A percentile compares a stretch with the other conserved stretches of the same genome.
phyloP scores from a whole-genome alignment of 23 red algal species.

The Gracilaria gracilis region DNA sequence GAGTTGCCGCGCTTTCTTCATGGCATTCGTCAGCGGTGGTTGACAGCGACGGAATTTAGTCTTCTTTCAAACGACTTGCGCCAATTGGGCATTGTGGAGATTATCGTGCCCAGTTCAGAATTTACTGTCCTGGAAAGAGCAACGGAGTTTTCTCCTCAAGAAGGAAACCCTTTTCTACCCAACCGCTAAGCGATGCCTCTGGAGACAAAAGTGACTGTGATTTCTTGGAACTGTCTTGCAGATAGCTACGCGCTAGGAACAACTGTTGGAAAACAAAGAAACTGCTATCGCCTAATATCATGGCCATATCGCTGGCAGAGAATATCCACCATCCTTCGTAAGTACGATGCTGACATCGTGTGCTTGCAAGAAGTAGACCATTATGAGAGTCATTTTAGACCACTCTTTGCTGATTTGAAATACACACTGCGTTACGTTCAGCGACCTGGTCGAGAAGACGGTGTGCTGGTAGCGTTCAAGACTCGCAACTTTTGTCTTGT shows the following conservation, averaged over 20 bases:
- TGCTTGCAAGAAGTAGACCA: constrained; percentile 63
- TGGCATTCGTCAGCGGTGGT: too few species aligned
- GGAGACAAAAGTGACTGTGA: not conserved
- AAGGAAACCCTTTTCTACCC: too few species aligned
- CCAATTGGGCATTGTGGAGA: too few species aligned
- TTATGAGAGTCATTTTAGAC: constrained; percentile 39
- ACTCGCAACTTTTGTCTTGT: constrained; percentile 36
- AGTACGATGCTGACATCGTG: constrained; percentile 32
- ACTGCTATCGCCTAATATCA: not conserved
- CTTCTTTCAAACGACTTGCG: too few species aligned
- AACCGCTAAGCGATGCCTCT: not conserved
- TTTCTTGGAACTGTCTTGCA: constrained; percentile 68
- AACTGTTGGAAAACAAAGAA: not conserved
- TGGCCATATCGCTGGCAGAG: constrained; percentile 27
- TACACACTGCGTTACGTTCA: constrained; percentile 33
- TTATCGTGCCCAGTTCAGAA: too few species aligned
- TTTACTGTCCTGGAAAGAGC: too few species aligned
- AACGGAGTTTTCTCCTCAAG: too few species aligned
- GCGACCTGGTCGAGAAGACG: constrained; percentile 38
- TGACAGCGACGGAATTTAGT: too few species aligned
- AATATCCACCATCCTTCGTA: constrained; percentile 19
- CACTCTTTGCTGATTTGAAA: constrained; percentile 17
- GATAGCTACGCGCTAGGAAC: constrained; percentile 45
- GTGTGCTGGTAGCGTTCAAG: constrained; percentile 48
- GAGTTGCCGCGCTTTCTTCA: too few species aligned